phyloP scores from a whole-genome alignment of 345 rosid genomes.

The Brassica incana region DNA sequence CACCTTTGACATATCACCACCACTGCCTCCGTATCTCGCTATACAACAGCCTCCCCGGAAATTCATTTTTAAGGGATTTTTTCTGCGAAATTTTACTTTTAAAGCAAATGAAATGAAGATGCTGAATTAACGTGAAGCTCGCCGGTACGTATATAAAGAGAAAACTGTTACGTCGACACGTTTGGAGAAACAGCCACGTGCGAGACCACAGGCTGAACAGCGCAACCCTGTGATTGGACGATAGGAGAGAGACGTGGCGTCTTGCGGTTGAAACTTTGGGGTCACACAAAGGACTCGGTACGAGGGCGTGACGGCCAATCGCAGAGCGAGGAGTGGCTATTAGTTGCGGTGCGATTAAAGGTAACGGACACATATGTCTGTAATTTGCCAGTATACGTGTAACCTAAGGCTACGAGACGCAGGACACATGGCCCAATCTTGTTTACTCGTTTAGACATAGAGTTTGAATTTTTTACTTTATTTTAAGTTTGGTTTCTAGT shows the following conservation, averaged over 20 bases:
- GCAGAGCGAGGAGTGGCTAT: constrained; percentile 14
- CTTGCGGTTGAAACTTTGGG: not conserved
- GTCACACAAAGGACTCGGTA: not conserved
- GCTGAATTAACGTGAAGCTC: not conserved
- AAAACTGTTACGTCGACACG: constrained; percentile 48
- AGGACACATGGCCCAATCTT: constrained; percentile 23
- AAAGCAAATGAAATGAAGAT: constrained; percentile 6
- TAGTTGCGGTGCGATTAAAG: constrained; percentile 21
- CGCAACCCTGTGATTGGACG: constrained; percentile 36
- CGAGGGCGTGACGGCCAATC: constrained; percentile 11
- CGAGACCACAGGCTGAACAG: constrained; percentile 34
- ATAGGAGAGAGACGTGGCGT: constrained; percentile 28
- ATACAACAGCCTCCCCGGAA: constrained; percentile 75
- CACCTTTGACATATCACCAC: constrained; percentile 53
- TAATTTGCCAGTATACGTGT: constrained; percentile 20
- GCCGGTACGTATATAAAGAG: constrained; percentile 4
- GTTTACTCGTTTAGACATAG: not conserved
- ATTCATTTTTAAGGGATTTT: constrained; percentile 33
- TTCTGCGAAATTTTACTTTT: not conserved
- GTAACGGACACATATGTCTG: constrained; percentile 25
- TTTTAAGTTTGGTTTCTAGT: constrained; percentile 13
- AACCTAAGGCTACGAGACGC: not conserved
- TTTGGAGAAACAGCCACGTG: constrained; percentile 46
- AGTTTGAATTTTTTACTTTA: not conserved
- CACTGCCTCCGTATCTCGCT: constrained; percentile 50